Evolutionary conservation across 108 stramenopile species (phyloP).

Genomic region (Parmales sp.): DNA sequence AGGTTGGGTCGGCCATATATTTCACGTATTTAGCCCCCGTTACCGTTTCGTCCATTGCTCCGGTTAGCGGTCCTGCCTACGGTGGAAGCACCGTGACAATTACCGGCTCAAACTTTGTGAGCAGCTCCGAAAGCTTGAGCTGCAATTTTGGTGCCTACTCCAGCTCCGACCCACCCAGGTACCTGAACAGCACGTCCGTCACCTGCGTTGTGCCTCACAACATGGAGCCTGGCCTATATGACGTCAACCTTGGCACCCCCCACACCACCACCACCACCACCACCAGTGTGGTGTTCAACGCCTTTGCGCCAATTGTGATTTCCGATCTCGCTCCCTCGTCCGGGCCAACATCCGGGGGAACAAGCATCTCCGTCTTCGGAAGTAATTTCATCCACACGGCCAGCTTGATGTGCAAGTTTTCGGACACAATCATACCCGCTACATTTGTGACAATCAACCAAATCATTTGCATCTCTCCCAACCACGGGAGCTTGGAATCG

Average conservation of each 20-base stretch:
- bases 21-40: background rate
- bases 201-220: background rate
- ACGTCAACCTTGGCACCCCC: no score
- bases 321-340: background rate
- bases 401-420: background rate
- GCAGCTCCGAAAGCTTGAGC: background rate
- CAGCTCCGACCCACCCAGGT: background rate
- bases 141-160: constrained; percentile 11
- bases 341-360: background rate
- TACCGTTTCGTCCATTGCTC: background rate
- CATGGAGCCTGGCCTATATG: no score
- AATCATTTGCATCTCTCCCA: constrained; percentile 2
- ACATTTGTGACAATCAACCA: background rate
- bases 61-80: constrained; percentile 8
- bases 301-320: background rate
- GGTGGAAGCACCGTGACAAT: constrained; percentile 23
- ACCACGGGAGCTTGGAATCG: no score
- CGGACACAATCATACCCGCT: background rate
- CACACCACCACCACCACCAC: no score
- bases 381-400: background rate
- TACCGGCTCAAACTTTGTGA: constrained; percentile 14
- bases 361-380: background rate
- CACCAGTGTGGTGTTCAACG: no score
- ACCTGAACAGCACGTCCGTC: background rate
- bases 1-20: no score